Base-by-base conservation (phyloP, 768 basidiomycete genomes). In the Tricholoma flavovirens region DNA sequence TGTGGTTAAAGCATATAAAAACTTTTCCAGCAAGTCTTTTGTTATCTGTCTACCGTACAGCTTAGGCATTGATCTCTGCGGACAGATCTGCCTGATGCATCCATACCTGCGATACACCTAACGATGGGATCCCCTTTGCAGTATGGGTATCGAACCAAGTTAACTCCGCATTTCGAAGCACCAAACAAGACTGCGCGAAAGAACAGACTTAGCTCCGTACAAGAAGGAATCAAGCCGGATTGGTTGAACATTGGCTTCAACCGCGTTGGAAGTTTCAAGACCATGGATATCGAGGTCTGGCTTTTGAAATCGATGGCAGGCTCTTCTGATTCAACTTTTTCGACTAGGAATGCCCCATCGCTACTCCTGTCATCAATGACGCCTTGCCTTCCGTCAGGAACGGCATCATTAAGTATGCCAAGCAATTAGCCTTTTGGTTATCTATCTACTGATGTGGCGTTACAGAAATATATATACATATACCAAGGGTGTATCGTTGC, bases 91-190 rank as follows among this genome's bases (percentile, higher is more conserved):
- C 70, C 81, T 2, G 64, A 77, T 2, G 66, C 77, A 0, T 68
- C 74, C 0, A 72, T 96, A 1, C 94, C 96, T 7, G 52, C 69
- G 0, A 83, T 93, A 17, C 77, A 79, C 36, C 71, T 84, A 0
- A 97, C 94, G 0, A 84, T 93, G 6, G 81, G 83, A n/a, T 93
- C 91, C 0, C 97, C 96, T 0, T 75, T 90, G 49, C 84, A 95
- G 53, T 98, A 96, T 67, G 83, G 79, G 51, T 99, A 99, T 68
- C 84, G 96, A 30, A 99, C 97, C 1, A 99, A 99, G 73, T 86
- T 99, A 53, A 98, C 97, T 0, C 97, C 97, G 0, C 97, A 99
- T 68, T 98, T 98, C 59, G 90, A 94, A 21, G 80, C 85, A 0
- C 86, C 93, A 0, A 80, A 82, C 1, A 83, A 77, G 59, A 66